phyloP scores from a whole-genome alignment of 208 protist genomes.

The Leishmania major region DNA sequence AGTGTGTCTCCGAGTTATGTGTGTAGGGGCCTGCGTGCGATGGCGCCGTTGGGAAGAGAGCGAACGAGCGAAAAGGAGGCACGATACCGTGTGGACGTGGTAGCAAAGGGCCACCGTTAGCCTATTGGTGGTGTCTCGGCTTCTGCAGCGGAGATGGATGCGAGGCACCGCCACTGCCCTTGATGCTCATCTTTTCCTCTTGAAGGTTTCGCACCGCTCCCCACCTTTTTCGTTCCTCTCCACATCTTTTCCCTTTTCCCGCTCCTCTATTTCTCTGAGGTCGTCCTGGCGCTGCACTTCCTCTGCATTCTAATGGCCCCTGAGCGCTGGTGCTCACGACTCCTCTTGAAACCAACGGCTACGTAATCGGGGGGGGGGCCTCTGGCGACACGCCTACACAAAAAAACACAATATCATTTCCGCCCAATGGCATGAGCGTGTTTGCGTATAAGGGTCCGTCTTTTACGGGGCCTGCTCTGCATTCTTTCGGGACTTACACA shows the following conservation, averaged over 20 bases:
- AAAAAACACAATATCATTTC: neutral
- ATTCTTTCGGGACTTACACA: neutral
- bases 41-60: neutral
- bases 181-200: neutral
- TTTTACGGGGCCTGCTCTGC: neutral
- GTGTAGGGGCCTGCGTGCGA: neutral
- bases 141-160: neutral
- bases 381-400: neutral
- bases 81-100: neutral
- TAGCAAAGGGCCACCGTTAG: too few species aligned
- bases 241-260: neutral
- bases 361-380: neutral
- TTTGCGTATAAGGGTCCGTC: neutral
- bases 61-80: neutral
- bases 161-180: neutral
- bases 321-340: neutral
- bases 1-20: neutral
- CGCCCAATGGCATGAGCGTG: neutral
- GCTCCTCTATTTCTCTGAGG: conserved; percentile 7
- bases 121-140: neutral
- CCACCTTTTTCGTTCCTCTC: conserved; percentile 10
- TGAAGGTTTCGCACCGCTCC: neutral
- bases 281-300: neutral
- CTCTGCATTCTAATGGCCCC: neutral
- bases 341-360: neutral